Percentiles rank a stretch among this genome's conserved stretches.
phyloP scores from a whole-genome alignment of 2,329 filamentous ascomycete species.

The Passalora sequoiae region DNA sequence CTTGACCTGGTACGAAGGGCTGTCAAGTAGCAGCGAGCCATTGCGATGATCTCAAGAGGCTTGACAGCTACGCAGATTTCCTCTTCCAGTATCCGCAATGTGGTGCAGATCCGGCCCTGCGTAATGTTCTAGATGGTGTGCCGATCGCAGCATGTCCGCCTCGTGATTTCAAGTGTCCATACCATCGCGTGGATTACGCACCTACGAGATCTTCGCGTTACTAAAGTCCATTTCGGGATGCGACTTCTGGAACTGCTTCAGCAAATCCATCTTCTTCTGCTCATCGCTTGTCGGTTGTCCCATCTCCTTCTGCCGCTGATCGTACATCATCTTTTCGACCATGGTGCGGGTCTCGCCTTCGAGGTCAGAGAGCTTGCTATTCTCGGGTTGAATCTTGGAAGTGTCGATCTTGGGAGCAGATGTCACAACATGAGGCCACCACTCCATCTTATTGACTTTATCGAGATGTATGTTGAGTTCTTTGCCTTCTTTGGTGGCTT shows the following conservation, averaged over 20 bases:
- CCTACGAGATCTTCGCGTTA: conserved; percentile 53
- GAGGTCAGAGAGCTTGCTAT: conserved; percentile 82
- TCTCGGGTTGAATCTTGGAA: conserved; percentile 89
- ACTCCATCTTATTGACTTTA: conserved; percentile 95
- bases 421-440: conserved; percentile 93
- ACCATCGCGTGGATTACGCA: not conserved
- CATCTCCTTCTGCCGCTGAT: conserved; percentile 93
- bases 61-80: too few species aligned
- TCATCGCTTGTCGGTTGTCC: conserved; percentile 88
- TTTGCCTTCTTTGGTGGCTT: conserved; percentile 60
- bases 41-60: too few species aligned
- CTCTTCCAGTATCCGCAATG: too few species aligned
- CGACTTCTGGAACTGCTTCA: conserved; percentile 85
- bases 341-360: conserved; percentile 92
- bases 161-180: too few species aligned
- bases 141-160: too few species aligned
- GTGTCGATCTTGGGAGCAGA: conserved; percentile 88
- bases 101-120: too few species aligned
- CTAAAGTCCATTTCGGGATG: conserved; percentile 68
- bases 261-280: conserved; percentile 86
- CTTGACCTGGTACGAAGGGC: too few species aligned
- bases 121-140: too few species aligned
- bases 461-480: conserved; percentile 85
- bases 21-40: too few species aligned
- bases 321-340: conserved; percentile 99